Percentiles rank a stretch among this genome's conserved stretches.
Evolutionary conservation across 1,284 basidiomycete species (phyloP).

Genomic region (Inonotus obliquus): DNA sequence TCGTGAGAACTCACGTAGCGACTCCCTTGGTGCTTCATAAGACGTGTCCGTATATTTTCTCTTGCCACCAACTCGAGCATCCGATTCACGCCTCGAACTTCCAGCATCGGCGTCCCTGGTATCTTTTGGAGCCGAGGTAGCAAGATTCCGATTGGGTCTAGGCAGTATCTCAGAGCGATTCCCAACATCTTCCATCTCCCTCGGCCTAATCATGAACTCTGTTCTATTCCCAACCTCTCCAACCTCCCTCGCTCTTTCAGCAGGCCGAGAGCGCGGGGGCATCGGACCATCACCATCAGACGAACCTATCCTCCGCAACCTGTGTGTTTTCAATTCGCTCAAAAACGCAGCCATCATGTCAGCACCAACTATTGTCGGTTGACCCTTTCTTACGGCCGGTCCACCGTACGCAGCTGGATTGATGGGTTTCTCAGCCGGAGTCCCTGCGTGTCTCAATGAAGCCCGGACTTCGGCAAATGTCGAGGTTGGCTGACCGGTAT

Average conservation of each 20-base stretch:
- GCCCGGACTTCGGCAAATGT: slow-evolving; percentile 58
- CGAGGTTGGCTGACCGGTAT: slow-evolving; percentile 17
- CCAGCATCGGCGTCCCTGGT: neutral
- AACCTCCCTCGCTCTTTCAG: slow-evolving; percentile 13
- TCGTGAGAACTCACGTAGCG: neutral
- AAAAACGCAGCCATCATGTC: slow-evolving; percentile 80
- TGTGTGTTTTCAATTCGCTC: slow-evolving; percentile 69
- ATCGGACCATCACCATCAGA: slow-evolving; percentile 8
- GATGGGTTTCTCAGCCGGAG: slow-evolving; percentile 60
- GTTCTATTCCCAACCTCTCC: slow-evolving; percentile 20
- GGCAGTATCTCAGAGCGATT: slow-evolving; percentile 5
- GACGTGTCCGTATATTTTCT: neutral
- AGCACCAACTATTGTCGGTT: slow-evolving; percentile 63
- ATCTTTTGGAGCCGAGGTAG: slow-evolving; percentile 1
- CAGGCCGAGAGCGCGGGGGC: neutral
- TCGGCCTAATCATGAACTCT: slow-evolving; percentile 23
- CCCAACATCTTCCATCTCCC: slow-evolving; percentile 19
- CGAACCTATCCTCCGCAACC: slow-evolving; percentile 48
- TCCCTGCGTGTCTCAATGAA: slow-evolving; percentile 51
- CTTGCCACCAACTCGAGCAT: neutral
- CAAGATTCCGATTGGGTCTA: slow-evolving; percentile 7
- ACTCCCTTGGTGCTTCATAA: neutral
- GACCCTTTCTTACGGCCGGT: slow-evolving; percentile 41
- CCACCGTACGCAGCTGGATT: slow-evolving; percentile 35
- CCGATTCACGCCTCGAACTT: neutral